Conservation (phyloP, 495 filamentous ascomycete species). For the Aspergillus egyptiacus region DNA sequence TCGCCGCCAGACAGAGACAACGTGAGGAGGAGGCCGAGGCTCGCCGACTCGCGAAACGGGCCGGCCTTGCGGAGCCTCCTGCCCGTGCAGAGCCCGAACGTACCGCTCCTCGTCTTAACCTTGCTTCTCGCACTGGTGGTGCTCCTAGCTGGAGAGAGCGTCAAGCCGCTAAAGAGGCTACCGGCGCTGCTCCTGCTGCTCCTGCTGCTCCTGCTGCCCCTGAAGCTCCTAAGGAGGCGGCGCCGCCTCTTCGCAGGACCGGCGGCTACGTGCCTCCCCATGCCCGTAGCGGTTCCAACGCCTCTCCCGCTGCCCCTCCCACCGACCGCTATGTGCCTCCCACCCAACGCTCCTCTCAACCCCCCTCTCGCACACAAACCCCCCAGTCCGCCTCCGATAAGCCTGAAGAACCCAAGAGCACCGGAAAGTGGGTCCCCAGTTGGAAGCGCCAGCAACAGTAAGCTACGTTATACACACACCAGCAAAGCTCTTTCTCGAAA, state of each 20-base stretch:
- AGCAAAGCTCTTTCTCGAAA: conserved; percentile 9
- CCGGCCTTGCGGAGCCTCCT: conserved; percentile 12
- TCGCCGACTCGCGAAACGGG: conserved; percentile 32
- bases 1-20: conserved; percentile 57
- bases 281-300: conserved; percentile 34
- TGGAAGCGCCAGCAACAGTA: conserved; percentile 40
- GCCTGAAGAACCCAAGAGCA: conserved; percentile 32
- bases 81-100: conserved; percentile 37
- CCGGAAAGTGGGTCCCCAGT: conserved; percentile 39
- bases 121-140: conserved; percentile 49
- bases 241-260: conserved; percentile 26
- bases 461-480: too few species aligned
- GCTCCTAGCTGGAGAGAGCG: conserved; percentile 82
- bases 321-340: conserved; percentile 35
- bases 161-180: conserved; percentile 56
- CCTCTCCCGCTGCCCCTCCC: conserved; percentile 29
- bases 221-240: conserved; percentile 27
- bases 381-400: conserved; percentile 22
- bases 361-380: conserved; percentile 28
- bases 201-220: conserved; percentile 25
- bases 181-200: conserved; percentile 23
- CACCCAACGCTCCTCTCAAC: conserved; percentile 24
- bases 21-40: conserved; percentile 65
- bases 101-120: conserved; percentile 59
- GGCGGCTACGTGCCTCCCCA: conserved; percentile 50